Evolutionary conservation across 805 yeast species (phyloP), one percentile per base, ranked within the genome.

Genomic region (Candida ponderosae): DNA sequence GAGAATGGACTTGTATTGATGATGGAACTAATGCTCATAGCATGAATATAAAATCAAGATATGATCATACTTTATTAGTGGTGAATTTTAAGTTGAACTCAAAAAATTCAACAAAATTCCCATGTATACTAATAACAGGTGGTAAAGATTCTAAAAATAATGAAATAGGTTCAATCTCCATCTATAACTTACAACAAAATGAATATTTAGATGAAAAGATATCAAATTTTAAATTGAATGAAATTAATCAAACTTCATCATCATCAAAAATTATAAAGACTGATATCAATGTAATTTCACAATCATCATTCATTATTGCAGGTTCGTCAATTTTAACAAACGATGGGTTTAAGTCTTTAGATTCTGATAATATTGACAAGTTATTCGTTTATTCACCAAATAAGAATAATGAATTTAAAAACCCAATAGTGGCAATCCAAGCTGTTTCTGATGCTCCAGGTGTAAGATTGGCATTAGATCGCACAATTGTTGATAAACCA

Each of bases 91-190:
- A 72, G 17, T 51, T 65, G 18, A 57, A 60, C 4, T 62, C 59
- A 38, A 56, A 54, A 30, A 16, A 56, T 55, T 4, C 64, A 56
- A 48, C 77, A 21, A 9, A 8, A 9, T 3, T 66, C 43, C 64
- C 59, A 18, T 81, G 81, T 0, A 38, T 78, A 6, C 51, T 72
- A 18, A 60, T 75, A n/a, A 61, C 70, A 2, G 83, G 83, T 9
- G 84, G 83, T 2, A 53, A 62, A 39, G 70, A 67, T 44, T 51
- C 40, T 6, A 36, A 59, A 31, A 40, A 46, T 29, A 36, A 65
- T 65, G 32, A 44, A 48, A 8, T 54, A 48, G 8, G 47, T 62
- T 31, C 59, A 53, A 44, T 61, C 51, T 31, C 59, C 13, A 49
- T 70, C 14, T 76, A 57, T 45, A 81, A 74, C 46, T 45, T 74